Percentiles rank a stretch among this genome's conserved stretches.
These are phyloP conservation scores for Bauhinia variegata DNA, from an alignment of 306 rosid genomes.

Conservation along the genomic window DNA sequence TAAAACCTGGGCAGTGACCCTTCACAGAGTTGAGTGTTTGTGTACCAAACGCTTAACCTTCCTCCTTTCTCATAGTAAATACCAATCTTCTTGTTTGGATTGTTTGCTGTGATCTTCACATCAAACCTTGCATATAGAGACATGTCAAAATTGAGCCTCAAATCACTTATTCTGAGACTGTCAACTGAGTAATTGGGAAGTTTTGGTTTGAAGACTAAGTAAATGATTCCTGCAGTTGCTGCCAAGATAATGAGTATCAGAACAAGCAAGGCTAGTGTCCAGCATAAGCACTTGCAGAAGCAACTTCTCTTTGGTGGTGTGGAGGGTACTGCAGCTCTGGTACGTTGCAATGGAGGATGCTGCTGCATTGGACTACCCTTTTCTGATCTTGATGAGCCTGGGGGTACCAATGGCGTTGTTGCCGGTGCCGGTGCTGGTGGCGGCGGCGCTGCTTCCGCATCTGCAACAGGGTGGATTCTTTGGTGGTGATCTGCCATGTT, in stretches of 20 bases:
- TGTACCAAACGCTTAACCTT: conserved; percentile 71
- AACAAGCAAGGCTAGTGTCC: conserved; percentile 56
- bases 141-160: conserved; percentile 72
- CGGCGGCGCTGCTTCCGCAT: conserved; percentile 47
- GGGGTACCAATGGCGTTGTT: conserved; percentile 43
- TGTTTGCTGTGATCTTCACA: conserved; percentile 71
- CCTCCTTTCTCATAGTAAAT: conserved; percentile 82
- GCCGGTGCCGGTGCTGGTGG: conserved; percentile 44
- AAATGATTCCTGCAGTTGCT: conserved; percentile 59
- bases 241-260: conserved; percentile 59
- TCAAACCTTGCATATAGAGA: conserved; percentile 72
- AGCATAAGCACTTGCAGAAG: conserved; percentile 70
- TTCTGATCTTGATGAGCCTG: conserved; percentile 41
- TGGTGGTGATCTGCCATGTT: conserved; percentile 67
- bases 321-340: conserved; percentile 36
- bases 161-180: conserved; percentile 59
- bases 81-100: conserved; percentile 88
- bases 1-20: conserved; percentile 77
- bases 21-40: conserved; percentile 68
- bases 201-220: conserved; percentile 76
- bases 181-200: conserved; percentile 77
- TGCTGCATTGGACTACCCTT: conserved; percentile 44
- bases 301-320: conserved; percentile 44
- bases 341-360: conserved; percentile 32
- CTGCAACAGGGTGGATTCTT: conserved; percentile 67